A percentile compares a stretch with the other conserved stretches of the same genome.
These are phyloP conservation scores for Rhizopus microsporus DNA, from an alignment of 371 early-diverging fungal genomes.

Conservation along the genomic window DNA sequence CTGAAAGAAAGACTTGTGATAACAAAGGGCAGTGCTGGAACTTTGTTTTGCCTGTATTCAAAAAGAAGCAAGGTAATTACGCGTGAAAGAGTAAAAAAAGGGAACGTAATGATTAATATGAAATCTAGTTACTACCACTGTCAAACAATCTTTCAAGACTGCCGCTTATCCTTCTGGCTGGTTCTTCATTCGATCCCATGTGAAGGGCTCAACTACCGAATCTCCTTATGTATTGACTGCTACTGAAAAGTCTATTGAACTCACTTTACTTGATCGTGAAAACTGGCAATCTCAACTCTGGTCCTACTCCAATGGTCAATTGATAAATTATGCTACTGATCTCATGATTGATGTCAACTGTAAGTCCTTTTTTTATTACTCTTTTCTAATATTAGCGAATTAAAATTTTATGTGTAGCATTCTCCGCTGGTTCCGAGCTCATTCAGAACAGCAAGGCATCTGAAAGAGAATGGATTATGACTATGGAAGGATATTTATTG, in stretches of 20 bases:
- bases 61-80: slow-evolving; percentile 40
- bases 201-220: slow-evolving; percentile 34
- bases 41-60: slow-evolving; percentile 51
- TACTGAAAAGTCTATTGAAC: slow-evolving; percentile 23
- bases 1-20: slow-evolving; percentile 25
- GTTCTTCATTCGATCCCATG: slow-evolving; percentile 44
- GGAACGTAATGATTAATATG: background rate
- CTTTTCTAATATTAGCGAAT: background rate
- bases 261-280: slow-evolving; percentile 29
- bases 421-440: slow-evolving; percentile 18
- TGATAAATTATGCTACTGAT: slow-evolving; percentile 54
- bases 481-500: slow-evolving; percentile 25
- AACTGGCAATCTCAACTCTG: slow-evolving; percentile 54
- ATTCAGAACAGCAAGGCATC: slow-evolving; percentile 12
- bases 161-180: slow-evolving; percentile 46
- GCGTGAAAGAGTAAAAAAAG: background rate
- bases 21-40: slow-evolving; percentile 51
- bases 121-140: slow-evolving; percentile 20
- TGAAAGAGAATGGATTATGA: slow-evolving; percentile 26
- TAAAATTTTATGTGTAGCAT: slow-evolving; percentile 9
- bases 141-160: slow-evolving; percentile 35
- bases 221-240: slow-evolving; percentile 42
- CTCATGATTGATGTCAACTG: slow-evolving; percentile 41
- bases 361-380: slow-evolving; percentile 23
- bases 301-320: slow-evolving; percentile 49